Evolutionary conservation across 805 yeast species (phyloP), one percentile per base, ranked within the genome.

Genomic region (Candida rishiriensis): DNA sequence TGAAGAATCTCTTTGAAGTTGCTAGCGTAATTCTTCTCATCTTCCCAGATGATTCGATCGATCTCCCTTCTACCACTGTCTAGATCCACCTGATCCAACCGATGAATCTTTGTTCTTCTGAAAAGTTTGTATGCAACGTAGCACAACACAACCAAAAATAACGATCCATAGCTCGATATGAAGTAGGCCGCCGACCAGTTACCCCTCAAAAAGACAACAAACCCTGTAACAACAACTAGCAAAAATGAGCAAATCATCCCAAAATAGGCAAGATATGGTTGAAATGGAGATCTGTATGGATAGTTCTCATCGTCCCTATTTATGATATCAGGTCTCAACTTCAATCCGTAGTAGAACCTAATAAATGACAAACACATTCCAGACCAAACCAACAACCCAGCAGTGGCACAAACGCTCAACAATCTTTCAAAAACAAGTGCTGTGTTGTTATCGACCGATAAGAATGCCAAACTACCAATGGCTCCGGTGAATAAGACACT

Each of bases 11-110:
- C 72, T 37, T 53, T 60, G 33, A 66, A 57, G 39, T 57, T 68
- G 33, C 58, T 57, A 16, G 56, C 50, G 41, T 65, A 64, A 34
- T 60, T 54, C 42, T 51, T 69, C 41, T 85, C 87, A 46, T 87
- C 93, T 52, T 83, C 88, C 95, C 95, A 87, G 17, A 81, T 78
- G 50, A 77, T 77, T 39, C 88, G 69, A 63, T 88, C 96, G 65
- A 83, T 79, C 59, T 88, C 96, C 40, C 93, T 72, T 54, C 96
- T 70, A 2, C 96, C 96, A 0, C 88, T 76, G 61, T 88, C 96
- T 59, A 85, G 74, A 61, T 88, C 95, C 47, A 88, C 60, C 38
- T 85, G 83, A 52, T 85, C 90, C 38, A 86, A 65, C 40, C 86
- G 73, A 41, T 80, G 85, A 10, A 83, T 67, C 50, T 79, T 75